Conservation (phyloP, 805 yeast genomes). For the Helenozyma rhizophorensis region DNA sequence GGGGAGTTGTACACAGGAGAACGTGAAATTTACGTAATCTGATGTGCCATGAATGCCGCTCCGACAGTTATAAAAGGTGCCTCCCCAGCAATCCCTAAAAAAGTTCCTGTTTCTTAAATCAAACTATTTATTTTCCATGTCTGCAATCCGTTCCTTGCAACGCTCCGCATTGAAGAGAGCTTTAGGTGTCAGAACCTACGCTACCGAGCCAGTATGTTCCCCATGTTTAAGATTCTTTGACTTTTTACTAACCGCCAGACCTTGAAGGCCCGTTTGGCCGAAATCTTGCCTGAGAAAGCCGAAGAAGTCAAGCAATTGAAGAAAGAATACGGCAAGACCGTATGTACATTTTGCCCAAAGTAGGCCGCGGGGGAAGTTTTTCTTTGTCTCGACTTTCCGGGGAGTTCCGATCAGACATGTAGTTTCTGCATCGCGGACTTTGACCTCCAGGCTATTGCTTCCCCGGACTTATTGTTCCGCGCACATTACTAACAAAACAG, state of each 20-base stretch:
- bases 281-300: slow-evolving; percentile 83
- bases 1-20: background rate
- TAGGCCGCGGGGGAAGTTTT: no score
- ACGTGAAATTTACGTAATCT: no score
- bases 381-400: no score
- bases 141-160: slow-evolving; percentile 34
- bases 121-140: slow-evolving; percentile 17
- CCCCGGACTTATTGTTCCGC: background rate
- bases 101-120: no score
- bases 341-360: slow-evolving; percentile 31
- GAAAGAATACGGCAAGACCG: slow-evolving; percentile 83
- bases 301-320: slow-evolving; percentile 89
- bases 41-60: no score
- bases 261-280: slow-evolving; percentile 91
- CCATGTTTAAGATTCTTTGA: background rate
- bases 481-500: slow-evolving; percentile 18
- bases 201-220: slow-evolving; percentile 21
- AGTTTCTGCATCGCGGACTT: no score
- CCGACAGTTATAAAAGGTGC: no score
- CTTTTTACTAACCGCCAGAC: slow-evolving; percentile 46
- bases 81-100: slow-evolving; percentile 1
- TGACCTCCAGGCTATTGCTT: no score
- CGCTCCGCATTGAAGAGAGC: slow-evolving; percentile 27
- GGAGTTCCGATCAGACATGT: no score
- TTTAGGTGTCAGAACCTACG: slow-evolving; percentile 17